Base-by-base conservation (phyloP, 2,329 filamentous ascomycete species). In the Blastomyces silverae region DNA sequence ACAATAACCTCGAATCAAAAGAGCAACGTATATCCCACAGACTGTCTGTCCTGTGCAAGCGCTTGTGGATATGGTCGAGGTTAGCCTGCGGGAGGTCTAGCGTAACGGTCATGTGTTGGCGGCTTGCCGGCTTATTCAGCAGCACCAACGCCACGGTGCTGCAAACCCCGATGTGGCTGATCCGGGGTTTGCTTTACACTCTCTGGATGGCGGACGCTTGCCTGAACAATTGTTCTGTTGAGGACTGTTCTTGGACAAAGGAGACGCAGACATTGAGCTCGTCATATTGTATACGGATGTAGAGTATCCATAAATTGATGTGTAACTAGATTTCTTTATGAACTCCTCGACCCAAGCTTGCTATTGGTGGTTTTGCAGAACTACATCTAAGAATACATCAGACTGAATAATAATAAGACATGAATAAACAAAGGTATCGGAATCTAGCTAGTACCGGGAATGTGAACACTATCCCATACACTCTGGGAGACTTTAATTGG, bases 391-490 rank as follows among this genome's bases (percentile, higher is more conserved):
- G 48, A 52, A 28, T 52, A 50, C 2, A 25, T 11, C 20, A 48
- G 2, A 13, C 11, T 39, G 37, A 48, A n/a, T 22, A 11, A n/a
- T 44, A n/a, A 48, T 10, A 48, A n/a, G 0, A 15, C 8, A 28
- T 10, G 5, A 11, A 13, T 28, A 13, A 25, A 25, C 17, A 25
- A 31, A 53, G 5, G 34, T n/a, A 39, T 39, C 31, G 8, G 20
- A 31, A 39, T 39, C 34, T 57, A 57, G 8, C 53, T 39, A 59
- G 34, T 3, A 15, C 37, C 44, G 13, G 25, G 42, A 44, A 37
- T 61, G 44, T 31, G 68, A 64, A 80, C 79, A 64, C 79, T 81
- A 46, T 74, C 74, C 80, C 80, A 82, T 13, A 82, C 76, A 66
- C 78, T 81, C 37, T 79, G 74, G 11, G 78, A 77, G 5, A 82